Evolutionary conservation across 257 asterid species (phyloP).

Genomic region (Solanum paucissectum): DNA sequence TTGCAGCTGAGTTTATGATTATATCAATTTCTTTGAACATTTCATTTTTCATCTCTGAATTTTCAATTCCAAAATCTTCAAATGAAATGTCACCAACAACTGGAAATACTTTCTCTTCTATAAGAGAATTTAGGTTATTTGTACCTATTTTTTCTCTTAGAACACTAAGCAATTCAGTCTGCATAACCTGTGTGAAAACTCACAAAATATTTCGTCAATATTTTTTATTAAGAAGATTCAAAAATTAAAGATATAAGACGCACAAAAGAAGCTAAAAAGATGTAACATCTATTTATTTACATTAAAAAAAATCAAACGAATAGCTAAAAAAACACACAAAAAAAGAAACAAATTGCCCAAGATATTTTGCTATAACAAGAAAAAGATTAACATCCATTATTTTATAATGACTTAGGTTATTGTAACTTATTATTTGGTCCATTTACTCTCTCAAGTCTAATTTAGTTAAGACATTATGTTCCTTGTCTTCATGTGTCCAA

Average conservation of each 20-base stretch:
- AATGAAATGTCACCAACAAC: slow-evolving; percentile 19
- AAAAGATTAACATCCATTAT: no score
- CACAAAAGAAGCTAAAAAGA: not conserved
- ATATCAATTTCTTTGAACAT: slow-evolving; percentile 30
- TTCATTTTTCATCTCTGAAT: not conserved
- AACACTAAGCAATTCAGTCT: slow-evolving; percentile 7
- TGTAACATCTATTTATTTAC: no score
- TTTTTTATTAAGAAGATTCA: not conserved
- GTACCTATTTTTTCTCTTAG: slow-evolving; percentile 7
- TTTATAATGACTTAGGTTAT: no score
- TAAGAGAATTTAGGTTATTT: not conserved
- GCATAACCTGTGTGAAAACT: not conserved
- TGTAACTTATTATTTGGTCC: no score
- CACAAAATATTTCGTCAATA: not conserved
- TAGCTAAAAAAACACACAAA: no score
- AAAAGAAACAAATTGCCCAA: no score
- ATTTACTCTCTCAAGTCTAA: no score
- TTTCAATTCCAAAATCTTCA: slow-evolving; percentile 15
- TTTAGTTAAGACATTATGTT: no score
- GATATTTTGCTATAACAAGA: no score
- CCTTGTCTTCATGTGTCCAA: no score
- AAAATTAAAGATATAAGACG: not conserved
- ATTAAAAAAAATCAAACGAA: no score
- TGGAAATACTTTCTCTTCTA: slow-evolving; percentile 15
- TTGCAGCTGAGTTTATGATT: slow-evolving; percentile 56